Conservation (phyloP, 106 monocot genomes). For the Gastrodia elata region DNA sequence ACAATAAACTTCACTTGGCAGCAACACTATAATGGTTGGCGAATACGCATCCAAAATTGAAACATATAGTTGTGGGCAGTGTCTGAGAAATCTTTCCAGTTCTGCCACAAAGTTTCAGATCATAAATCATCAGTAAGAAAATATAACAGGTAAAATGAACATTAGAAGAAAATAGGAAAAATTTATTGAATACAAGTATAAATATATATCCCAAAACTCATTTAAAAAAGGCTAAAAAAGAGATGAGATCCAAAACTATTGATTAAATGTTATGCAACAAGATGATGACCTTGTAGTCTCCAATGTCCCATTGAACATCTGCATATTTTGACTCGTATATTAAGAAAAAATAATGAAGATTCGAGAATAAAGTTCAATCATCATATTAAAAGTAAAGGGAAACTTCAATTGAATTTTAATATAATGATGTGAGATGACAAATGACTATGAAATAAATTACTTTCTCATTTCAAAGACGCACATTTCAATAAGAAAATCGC, state of each 20-base stretch:
- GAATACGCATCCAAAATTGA: background rate
- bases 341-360: background rate
- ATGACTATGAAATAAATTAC: background rate
- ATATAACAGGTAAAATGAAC: background rate
- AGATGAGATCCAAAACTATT: background rate
- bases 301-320: background rate
- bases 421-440: background rate
- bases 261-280: background rate
- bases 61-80: background rate
- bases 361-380: background rate
- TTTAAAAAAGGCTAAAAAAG: background rate
- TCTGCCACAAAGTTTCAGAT: background rate
- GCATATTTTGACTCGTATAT: background rate
- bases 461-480: background rate
- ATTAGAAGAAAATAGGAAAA: background rate
- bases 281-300: background rate
- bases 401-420: background rate
- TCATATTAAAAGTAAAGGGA: background rate
- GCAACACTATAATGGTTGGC: background rate
- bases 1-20: background rate
- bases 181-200: background rate
- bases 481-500: background rate
- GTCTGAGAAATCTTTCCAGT: background rate
- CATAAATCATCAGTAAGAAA: background rate
- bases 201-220: background rate